Evolutionary conservation across 768 basidiomycete genomes (phyloP).

Genomic region (Mycena latifolia): DNA sequence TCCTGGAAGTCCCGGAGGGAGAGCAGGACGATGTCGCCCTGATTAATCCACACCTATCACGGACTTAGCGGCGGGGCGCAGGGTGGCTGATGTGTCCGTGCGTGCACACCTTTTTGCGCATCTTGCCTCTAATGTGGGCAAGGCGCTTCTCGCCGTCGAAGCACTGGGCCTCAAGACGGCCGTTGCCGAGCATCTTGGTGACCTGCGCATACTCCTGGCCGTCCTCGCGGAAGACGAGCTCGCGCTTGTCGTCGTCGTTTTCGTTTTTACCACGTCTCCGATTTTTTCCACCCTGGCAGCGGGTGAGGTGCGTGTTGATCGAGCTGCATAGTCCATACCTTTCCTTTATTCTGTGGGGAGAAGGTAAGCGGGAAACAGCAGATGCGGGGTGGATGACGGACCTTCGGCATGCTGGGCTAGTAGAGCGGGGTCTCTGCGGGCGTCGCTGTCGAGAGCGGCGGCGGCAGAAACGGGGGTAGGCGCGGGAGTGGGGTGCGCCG

Average conservation of each 20-base stretch:
- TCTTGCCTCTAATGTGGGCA: conserved; percentile 98
- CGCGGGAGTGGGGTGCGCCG: conserved; percentile 19
- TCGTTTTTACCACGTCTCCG: conserved; percentile 99
- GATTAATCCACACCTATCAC: conserved; percentile 96
- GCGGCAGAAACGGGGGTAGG: conserved; percentile 25
- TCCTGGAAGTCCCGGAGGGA: conserved; percentile 99
- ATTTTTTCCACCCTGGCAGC: conserved; percentile 94
- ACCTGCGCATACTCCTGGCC: conserved; percentile 99
- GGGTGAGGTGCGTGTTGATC: background rate
- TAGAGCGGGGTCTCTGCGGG: conserved; percentile 30
- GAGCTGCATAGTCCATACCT: conserved; percentile 55
- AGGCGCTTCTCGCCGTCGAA: conserved; percentile 98
- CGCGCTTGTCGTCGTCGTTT: conserved; percentile 98
- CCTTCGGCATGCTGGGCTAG: conserved; percentile 63
- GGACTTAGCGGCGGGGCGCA: background rate
- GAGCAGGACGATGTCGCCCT: conserved; percentile 95
- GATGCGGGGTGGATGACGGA: conserved; percentile 38
- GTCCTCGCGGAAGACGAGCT: conserved; percentile 98
- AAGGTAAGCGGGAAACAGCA: conserved; percentile 18
- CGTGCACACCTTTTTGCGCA: conserved; percentile 93
- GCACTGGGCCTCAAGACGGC: conserved; percentile 94
- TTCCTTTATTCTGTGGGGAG: conserved; percentile 75
- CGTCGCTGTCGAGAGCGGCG: conserved; percentile 32
- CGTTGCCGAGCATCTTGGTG: conserved; percentile 98
- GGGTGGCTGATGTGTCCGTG: too few species aligned